phyloP scores from a whole-genome alignment of 225 moss, liverwort and hornwort genomes.

The Takakia lepidozioides region DNA sequence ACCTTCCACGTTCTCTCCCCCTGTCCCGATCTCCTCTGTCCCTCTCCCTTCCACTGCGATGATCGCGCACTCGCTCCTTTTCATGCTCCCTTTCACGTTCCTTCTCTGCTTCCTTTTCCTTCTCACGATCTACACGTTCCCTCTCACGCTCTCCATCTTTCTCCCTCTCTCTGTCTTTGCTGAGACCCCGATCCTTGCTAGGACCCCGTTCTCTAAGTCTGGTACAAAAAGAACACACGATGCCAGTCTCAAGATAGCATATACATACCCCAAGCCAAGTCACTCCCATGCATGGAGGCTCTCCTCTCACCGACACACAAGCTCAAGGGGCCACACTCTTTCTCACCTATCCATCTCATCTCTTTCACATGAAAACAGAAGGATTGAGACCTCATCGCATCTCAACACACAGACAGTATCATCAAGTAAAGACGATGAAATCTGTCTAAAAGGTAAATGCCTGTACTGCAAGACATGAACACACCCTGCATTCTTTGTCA shows the following conservation, averaged over 20 bases:
- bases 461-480: too few species aligned
- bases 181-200: constrained; percentile 35
- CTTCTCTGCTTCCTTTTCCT: constrained; percentile 44
- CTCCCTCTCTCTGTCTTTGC: constrained; percentile 76
- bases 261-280: not conserved
- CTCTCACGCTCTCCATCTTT: constrained; percentile 58
- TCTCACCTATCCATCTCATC: not conserved
- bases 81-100: constrained; percentile 58
- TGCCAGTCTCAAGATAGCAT: constrained; percentile 8
- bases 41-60: constrained; percentile 45
- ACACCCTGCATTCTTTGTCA: too few species aligned
- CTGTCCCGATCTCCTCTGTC: constrained; percentile 55
- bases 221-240: constrained; percentile 6
- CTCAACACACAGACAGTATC: too few species aligned
- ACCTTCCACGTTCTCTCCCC: constrained; percentile 59
- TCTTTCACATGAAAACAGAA: too few species aligned
- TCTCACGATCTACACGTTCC: constrained; percentile 23
- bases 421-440: too few species aligned
- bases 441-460: too few species aligned
- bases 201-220: constrained; percentile 74
- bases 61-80: constrained; percentile 60
- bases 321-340: too few species aligned
- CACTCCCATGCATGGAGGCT: constrained; percentile 1
- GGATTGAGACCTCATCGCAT: too few species aligned
- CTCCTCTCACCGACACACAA: too few species aligned